Base-by-base conservation (phyloP, 2,329 filamentous ascomycete species). In the Purpureocillium lavendulum region DNA sequence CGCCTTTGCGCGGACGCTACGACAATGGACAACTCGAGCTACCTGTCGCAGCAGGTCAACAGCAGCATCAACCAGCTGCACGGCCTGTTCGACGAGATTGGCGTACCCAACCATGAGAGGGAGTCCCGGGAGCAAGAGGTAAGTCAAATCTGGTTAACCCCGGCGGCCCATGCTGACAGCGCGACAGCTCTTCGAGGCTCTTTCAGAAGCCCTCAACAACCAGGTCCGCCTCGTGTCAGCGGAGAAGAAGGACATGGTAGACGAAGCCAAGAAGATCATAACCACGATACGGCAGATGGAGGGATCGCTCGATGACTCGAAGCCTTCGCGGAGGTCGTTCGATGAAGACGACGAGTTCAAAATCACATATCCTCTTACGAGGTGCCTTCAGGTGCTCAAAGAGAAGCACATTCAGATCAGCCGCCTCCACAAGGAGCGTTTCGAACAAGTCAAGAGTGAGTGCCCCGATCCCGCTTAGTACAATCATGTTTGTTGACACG, bases 11-110 rank as follows among this genome's bases (percentile, higher is more conserved):
- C 21, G 21, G 21, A 26, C 21, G 10, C 21, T 5, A 26, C 10
- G 6, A 26, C 21, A 26, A 41, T 41, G 40, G 32, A 43, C 24
- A 89, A 96, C 66, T 87, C 89, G 43, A 87, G 85, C 61, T 94
- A 94, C 64, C 73, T 97, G 58, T 85, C 87, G 53, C 87, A 94
- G 62, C 92, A 97, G 77, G 87, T 98, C 66, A 92, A 87, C 51
- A 87, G 78, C 55, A 96, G 95, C 58, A 88, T 97, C 59, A 80
- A 79, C 62, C 88, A 96, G 65, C 76, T 98, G 45, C 90, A 97
- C 65, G 85, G 84, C 49, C 77, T 97, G 42, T 98, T 96, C 57
- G 92, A 98, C 61, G 90, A 98, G 59, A 98, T 98, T 56, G 92
- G 92, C 43, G 85, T 98, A n/a, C 79, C 90, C 21, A 80, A 70